Evolutionary conservation across 495 filamentous ascomycete genomes (phyloP), one percentile per base, ranked within the genome.

Genomic region (Paragyromitra xinjiangensis): DNA sequence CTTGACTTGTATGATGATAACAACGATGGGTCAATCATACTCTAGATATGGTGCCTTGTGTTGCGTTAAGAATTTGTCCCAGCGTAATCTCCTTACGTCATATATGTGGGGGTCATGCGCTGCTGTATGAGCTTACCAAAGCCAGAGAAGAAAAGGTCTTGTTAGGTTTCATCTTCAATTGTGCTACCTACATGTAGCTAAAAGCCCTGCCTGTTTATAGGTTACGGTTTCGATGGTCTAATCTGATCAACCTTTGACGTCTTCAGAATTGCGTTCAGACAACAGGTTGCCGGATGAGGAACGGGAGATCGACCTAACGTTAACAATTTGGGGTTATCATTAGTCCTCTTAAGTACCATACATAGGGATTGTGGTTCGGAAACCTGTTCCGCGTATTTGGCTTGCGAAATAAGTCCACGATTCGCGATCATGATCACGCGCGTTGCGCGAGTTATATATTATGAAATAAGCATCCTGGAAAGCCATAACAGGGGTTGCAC

Each of bases 51-150:
- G 29, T 34, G 29, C 29, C 29, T 34, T 34, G 29, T 34, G 29
- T 34, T 34, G 29, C 29, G 29, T 34, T 34, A 34, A 34, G 29
- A 34, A 34, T 34, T 34, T 34, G 29, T 34, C 7, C 7, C 6
- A 24, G 14, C 53, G 42, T 53, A 48, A 39, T 51, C 29, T 37
- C 64, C 11, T 67, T 67, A 53, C 64, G 64, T 67, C 64, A 67
- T 67, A 34, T 53, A 3, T 16, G 40, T 48, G 64, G 64, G 44
- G 64, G 64, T 14, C 24, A 50, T n/a, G n/a, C 29, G n/a, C 19
- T 34, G 16, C 11, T 24, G 42, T 51, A 39, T 24, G 29, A 34
- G 29, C 29, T 29, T 53, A 14, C 19, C 22, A 39, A 19, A 16
- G 12, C 16, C 12, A 51, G 48, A 19, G 6, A 16, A 19, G 14